Conservation (phyloP, 176 grass and related monocot species). For the Oryza glumipatula region DNA sequence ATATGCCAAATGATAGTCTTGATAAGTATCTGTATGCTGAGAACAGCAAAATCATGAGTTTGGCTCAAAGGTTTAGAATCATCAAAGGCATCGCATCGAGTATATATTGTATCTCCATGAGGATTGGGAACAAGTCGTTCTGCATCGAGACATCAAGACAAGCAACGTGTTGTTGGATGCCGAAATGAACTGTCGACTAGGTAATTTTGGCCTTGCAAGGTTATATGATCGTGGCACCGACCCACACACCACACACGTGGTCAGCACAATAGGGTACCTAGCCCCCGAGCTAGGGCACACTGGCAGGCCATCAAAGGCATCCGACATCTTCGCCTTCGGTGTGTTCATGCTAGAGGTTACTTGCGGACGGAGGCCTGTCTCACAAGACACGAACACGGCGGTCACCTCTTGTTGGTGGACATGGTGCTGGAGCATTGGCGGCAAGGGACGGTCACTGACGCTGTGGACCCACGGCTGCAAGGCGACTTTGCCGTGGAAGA, state of each 20-base stretch:
- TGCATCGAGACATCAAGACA: conserved; percentile 46
- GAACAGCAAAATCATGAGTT: neutral
- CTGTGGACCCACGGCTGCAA: conserved; percentile 32
- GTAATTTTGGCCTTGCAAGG: conserved; percentile 53
- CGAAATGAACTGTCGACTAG: conserved; percentile 44
- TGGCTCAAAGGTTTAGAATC: conserved; percentile 30
- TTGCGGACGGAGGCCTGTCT: conserved; percentile 8
- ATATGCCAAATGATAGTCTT: conserved; percentile 23
- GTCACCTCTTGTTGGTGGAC: conserved; percentile 35
- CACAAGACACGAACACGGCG: too few relatives aligned
- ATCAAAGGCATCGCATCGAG: conserved; percentile 45
- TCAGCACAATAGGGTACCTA: conserved; percentile 48
- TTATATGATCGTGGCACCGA: conserved; percentile 51
- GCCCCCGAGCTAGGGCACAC: conserved; percentile 54
- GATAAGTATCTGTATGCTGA: conserved; percentile 32
- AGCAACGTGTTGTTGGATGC: conserved; percentile 29
- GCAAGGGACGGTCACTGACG: conserved; percentile 14
- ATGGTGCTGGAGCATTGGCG: conserved; percentile 42
- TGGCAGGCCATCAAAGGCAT: conserved; percentile 45
- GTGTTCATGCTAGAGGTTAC: conserved; percentile 50
- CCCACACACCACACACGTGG: conserved; percentile 49
- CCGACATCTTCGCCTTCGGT: conserved; percentile 52
- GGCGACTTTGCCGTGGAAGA: conserved; percentile 34
- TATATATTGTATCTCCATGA: conserved; percentile 47
- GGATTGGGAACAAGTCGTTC: conserved; percentile 46